phyloP scores from a whole-genome alignment of 352 stramenopile genomes.

The Plasmopara muralis region DNA sequence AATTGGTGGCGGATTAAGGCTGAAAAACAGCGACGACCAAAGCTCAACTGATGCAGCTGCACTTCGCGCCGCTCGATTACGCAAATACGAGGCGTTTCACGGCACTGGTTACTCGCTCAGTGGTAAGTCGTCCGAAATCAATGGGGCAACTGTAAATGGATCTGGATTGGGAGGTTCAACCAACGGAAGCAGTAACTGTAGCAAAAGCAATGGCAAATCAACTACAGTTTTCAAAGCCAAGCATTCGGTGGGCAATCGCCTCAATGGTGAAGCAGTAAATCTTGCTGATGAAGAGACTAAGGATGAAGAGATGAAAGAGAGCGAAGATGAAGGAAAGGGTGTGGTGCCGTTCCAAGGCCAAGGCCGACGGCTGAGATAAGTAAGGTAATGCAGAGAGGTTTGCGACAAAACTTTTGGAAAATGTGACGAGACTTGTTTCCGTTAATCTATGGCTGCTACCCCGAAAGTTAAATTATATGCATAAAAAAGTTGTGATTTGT shows the following conservation, averaged over 20 bases:
- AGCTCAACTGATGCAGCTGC: conserved; percentile 51
- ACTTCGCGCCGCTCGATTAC: conserved; percentile 62
- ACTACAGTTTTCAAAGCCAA: conserved; percentile 7
- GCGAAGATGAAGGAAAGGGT: conserved; percentile 22
- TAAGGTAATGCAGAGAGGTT: neutral
- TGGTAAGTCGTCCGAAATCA: conserved; percentile 38
- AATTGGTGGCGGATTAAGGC: conserved; percentile 47
- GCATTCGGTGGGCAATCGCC: conserved; percentile 16
- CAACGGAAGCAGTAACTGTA: conserved; percentile 15
- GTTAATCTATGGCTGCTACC: too few species aligned
- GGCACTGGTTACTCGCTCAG: conserved; percentile 71
- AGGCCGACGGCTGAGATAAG: conserved; percentile 52
- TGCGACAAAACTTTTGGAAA: too few species aligned
- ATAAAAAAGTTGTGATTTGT: too few species aligned
- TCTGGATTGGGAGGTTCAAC: conserved; percentile 23
- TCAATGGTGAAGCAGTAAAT: conserved; percentile 27
- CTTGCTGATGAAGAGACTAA: conserved; percentile 24
- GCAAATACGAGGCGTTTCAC: conserved; percentile 81
- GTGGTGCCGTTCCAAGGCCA: conserved; percentile 59
- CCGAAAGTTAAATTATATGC: too few species aligned
- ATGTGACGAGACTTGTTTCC: too few species aligned
- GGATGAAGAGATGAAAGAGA: conserved; percentile 24
- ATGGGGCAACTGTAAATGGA: conserved; percentile 6
- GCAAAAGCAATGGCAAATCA: conserved; percentile 7
- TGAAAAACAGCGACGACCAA: conserved; percentile 65